Evolutionary conservation across 2,329 filamentous ascomycete genomes (phyloP).

Genomic region (Neofusicoccum umdonicola): DNA sequence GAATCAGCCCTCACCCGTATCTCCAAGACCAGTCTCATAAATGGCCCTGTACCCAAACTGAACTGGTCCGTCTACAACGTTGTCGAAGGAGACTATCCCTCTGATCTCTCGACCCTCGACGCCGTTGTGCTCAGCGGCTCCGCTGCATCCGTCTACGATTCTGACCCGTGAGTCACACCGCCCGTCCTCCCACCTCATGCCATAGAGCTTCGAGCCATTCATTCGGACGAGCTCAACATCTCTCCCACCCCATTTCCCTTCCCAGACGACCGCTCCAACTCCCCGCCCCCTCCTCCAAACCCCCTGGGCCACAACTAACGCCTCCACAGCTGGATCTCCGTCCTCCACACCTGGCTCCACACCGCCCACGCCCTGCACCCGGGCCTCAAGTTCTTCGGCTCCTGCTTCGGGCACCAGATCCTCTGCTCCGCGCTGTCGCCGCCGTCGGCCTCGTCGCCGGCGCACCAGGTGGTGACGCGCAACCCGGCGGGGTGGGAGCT

Average conservation of each 20-base stretch:
- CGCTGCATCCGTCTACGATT: conserved; percentile 11
- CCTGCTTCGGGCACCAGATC: conserved; percentile 45
- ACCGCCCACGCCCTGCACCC: conserved; percentile 54
- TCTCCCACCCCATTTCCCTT: no score
- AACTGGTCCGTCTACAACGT: conserved; percentile 37
- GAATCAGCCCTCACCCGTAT: conserved; percentile 22
- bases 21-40: not conserved
- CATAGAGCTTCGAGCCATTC: conserved; percentile 17
- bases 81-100: conserved; percentile 36
- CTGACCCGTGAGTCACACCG: conserved; percentile 17
- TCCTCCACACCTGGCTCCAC: conserved; percentile 53
- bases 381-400: conserved; percentile 42
- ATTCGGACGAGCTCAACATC: no score
- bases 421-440: conserved; percentile 56
- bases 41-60: conserved; percentile 19
- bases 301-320: no score
- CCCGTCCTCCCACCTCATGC: not conserved
- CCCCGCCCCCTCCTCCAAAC: no score
- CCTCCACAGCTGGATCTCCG: conserved; percentile 26
- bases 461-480: conserved; percentile 30
- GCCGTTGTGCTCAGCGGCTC: conserved; percentile 43
- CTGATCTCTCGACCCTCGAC: conserved; percentile 29
- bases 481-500: conserved; percentile 50
- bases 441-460: conserved; percentile 49
- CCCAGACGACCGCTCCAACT: no score